These are phyloP conservation scores for Lupinus albus DNA, from an alignment of 306 rosid species.

Conservation along the genomic window DNA sequence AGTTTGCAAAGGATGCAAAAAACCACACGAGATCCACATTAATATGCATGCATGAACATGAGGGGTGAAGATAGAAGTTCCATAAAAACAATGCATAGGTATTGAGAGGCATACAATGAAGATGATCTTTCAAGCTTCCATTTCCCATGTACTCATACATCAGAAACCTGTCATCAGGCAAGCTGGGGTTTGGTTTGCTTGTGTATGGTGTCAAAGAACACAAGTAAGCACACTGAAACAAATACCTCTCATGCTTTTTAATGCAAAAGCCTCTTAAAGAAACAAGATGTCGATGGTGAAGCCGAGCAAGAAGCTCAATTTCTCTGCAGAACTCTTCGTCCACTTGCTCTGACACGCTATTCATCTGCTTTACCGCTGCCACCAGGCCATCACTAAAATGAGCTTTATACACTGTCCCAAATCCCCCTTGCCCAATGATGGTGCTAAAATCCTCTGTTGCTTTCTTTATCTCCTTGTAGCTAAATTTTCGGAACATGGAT, in stretches of 20 bases:
- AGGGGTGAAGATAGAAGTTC: slow-evolving; percentile 6
- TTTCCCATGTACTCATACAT: slow-evolving; percentile 93
- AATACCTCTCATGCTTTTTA: slow-evolving; percentile 77
- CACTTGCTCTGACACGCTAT: slow-evolving; percentile 82
- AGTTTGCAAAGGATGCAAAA: slow-evolving; percentile 32
- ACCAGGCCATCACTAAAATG: slow-evolving; percentile 73
- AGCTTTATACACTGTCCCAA: slow-evolving; percentile 93
- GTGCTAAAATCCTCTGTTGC: slow-evolving; percentile 79
- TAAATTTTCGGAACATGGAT: slow-evolving; percentile 74
- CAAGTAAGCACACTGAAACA: slow-evolving; percentile 32
- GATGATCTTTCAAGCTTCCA: slow-evolving; percentile 98
- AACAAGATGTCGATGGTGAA: slow-evolving; percentile 98
- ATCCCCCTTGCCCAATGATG: slow-evolving; percentile 90
- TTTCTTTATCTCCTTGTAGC: slow-evolving; percentile 89
- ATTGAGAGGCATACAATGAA: slow-evolving; percentile 76
- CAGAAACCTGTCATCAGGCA: slow-evolving; percentile 75
- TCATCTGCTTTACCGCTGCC: slow-evolving; percentile 84
- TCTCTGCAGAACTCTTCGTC: slow-evolving; percentile 91
- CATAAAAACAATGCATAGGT: slow-evolving; percentile 35
- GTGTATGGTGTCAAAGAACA: slow-evolving; percentile 38
- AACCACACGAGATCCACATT: slow-evolving; percentile 37
- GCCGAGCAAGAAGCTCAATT: slow-evolving; percentile 86
- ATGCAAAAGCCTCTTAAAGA: slow-evolving; percentile 83
- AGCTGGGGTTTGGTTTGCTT: slow-evolving; percentile 36
- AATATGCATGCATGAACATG: slow-evolving; percentile 7